Percentiles rank a stretch among this genome's conserved stretches.
phyloP scores from a whole-genome alignment of 1,284 basidiomycete species.

The Boletus mariae region DNA sequence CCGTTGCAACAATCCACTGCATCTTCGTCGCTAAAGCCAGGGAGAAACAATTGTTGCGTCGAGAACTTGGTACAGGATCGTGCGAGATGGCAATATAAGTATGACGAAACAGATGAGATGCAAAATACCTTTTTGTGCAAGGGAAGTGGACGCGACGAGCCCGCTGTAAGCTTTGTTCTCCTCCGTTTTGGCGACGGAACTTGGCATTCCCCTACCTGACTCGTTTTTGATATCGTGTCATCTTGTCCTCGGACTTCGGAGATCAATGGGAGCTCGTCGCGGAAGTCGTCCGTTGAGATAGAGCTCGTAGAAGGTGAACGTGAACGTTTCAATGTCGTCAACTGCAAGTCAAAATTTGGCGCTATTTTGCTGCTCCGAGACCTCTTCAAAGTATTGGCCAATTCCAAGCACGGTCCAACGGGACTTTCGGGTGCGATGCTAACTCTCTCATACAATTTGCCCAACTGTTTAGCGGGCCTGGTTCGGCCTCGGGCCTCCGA shows the following conservation, averaged over 20 bases:
- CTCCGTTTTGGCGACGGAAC: slow-evolving; percentile 19
- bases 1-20: background rate
- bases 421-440: slow-evolving; percentile 41
- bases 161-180: background rate
- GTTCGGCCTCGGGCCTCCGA: background rate
- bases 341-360: slow-evolving; percentile 52
- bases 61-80: slow-evolving; percentile 1
- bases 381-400: slow-evolving; percentile 23
- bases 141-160: background rate
- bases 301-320: slow-evolving; percentile 17
- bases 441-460: slow-evolving; percentile 44
- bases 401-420: slow-evolving; percentile 43
- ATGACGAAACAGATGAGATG: background rate
- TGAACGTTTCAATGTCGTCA: slow-evolving; percentile 44
- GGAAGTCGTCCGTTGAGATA: slow-evolving; percentile 31
- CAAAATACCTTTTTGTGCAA: slow-evolving; percentile 20
- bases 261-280: slow-evolving; percentile 48
- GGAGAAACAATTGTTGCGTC: slow-evolving; percentile 19
- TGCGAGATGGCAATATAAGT: slow-evolving; percentile 8
- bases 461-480: slow-evolving; percentile 32
- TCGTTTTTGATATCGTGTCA: slow-evolving; percentile 22
- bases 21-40: slow-evolving; percentile 16
- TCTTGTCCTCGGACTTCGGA: slow-evolving; percentile 33
- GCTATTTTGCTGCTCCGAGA: slow-evolving; percentile 30
- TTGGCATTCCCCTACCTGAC: slow-evolving; percentile 21